Evolutionary conservation across 2,329 filamentous ascomycete genomes (phyloP), one percentile per base, ranked within the genome.

Genomic region (Lasiodiplodia citricola): DNA sequence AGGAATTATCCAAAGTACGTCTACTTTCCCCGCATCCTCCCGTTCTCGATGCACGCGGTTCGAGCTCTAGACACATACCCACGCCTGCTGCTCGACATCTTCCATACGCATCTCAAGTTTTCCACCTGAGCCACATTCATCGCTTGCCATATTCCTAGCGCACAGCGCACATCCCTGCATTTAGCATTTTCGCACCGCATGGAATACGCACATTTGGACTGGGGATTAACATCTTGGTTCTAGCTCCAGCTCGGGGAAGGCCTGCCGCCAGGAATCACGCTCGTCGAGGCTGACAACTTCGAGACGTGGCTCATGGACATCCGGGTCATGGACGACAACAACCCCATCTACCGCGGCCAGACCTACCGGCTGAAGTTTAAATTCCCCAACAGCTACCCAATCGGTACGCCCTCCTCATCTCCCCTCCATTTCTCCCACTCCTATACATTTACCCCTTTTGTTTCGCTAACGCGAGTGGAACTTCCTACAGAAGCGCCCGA

Each of bases 241-340:
- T 28, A 51, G 41, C 52, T 25, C 44, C 56, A 89, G 85, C 83
- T 89, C 76, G 83, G 89, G 75, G 83, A 84, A 57, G 83, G 85
- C 73, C 82, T 89, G 6, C 87, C 88, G 3, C 87, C 87, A 0
- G 89, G 89, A 70, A 97, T 99, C 79, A 85, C 87, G 60, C 88
- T 98, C 60, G 89, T 96, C 70, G 88, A 90, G 58, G 90, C 93
- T 68, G 92, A 96, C 57, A 91, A 94, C 78, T 90, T 97, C 65
- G 87, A 93, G 76, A 91, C 96, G 83, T 99, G 96, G 96, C 85
- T 90, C 63, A 90, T 98, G 82, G 96, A 99, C 78, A 96, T 99
- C 66, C 84, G 87, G 73, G 95, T 99, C 65, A 87, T 98, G 51
- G 96, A 98, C 80, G 83, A 97, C 79, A 83, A 87, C 69, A 99